These are phyloP conservation scores for Fusarium scirpi DNA, from an alignment of 2,329 filamentous ascomycete species.

Conservation along the genomic window DNA sequence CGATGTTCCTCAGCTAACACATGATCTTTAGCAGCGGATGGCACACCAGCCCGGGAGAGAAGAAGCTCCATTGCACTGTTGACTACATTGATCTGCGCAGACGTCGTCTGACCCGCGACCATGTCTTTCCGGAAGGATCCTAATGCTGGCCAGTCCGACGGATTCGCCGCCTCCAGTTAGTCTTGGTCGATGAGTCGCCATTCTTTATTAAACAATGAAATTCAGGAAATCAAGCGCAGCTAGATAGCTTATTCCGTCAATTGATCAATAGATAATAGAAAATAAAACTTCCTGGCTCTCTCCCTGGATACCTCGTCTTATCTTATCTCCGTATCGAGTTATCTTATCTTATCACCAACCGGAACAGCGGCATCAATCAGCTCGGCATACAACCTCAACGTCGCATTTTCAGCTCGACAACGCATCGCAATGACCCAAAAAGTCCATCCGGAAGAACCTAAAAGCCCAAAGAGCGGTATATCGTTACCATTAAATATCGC, in stretches of 20 bases:
- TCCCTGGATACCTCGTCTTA: background rate
- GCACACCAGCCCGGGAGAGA: background rate
- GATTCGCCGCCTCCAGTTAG: too few relatives aligned
- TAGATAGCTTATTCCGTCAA: too few relatives aligned
- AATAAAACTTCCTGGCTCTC: too few relatives aligned
- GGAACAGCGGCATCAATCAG: background rate
- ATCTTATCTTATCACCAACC: background rate
- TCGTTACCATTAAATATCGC: background rate
- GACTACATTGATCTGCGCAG: background rate
- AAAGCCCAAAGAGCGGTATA: background rate
- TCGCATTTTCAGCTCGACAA: background rate
- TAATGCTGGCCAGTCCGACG: too few relatives aligned
- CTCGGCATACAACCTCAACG: background rate
- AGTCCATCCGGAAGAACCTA: background rate
- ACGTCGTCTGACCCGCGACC: background rate
- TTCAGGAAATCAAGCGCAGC: too few relatives aligned
- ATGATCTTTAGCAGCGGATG: background rate
- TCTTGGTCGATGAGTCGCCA: too few relatives aligned
- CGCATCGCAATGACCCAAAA: background rate
- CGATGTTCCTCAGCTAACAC: too few relatives aligned
- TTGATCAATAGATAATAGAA: too few relatives aligned
- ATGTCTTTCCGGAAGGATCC: background rate
- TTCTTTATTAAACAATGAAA: too few relatives aligned
- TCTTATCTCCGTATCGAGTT: background rate
- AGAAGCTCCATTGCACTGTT: background rate